Evolutionary conservation across 208 protist genomes (phyloP).

Genomic region (Naegleria fowleri): DNA sequence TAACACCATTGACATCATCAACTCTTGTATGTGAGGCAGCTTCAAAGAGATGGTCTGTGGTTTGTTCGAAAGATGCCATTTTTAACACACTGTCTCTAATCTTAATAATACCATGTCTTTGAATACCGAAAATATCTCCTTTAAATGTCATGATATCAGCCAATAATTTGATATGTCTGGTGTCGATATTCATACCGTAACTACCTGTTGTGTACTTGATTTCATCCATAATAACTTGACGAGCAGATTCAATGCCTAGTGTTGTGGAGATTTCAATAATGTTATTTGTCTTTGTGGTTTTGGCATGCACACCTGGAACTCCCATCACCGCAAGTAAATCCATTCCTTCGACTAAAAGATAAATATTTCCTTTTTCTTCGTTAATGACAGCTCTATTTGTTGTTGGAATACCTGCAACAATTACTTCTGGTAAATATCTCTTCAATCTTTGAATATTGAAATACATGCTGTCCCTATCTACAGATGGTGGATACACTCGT

Average conservation of each 20-base stretch:
- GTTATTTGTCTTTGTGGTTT: conserved; percentile 89
- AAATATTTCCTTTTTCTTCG: conserved; percentile 43
- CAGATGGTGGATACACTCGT: conserved; percentile 58
- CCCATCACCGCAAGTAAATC: conserved; percentile 87
- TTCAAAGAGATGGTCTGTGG: conserved; percentile 98
- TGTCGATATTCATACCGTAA: conserved; percentile 95
- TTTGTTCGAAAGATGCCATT: conserved; percentile 99
- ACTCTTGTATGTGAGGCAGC: conserved; percentile 78
- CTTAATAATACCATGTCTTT: conserved; percentile 96
- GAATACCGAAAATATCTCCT: conserved; percentile 96
- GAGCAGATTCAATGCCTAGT: conserved; percentile 97
- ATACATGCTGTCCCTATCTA: conserved; percentile 50
- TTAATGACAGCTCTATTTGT: conserved; percentile 91
- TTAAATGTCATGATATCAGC: conserved; percentile 98
- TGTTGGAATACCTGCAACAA: conserved; percentile 83
- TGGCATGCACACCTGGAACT: conserved; percentile 80
- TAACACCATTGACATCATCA: conserved; percentile 80
- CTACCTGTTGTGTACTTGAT: conserved; percentile 87
- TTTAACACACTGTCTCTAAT: conserved; percentile 97
- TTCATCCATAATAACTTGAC: conserved; percentile 90
- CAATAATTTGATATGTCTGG: conserved; percentile 94
- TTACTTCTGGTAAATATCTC: conserved; percentile 67
- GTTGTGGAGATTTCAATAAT: conserved; percentile 86
- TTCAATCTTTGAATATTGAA: conserved; percentile 78
- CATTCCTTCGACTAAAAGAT: conserved; percentile 84